phyloP scores from a whole-genome alignment of 2,329 filamentous ascomycete species.

The Fusarium veterinarium region DNA sequence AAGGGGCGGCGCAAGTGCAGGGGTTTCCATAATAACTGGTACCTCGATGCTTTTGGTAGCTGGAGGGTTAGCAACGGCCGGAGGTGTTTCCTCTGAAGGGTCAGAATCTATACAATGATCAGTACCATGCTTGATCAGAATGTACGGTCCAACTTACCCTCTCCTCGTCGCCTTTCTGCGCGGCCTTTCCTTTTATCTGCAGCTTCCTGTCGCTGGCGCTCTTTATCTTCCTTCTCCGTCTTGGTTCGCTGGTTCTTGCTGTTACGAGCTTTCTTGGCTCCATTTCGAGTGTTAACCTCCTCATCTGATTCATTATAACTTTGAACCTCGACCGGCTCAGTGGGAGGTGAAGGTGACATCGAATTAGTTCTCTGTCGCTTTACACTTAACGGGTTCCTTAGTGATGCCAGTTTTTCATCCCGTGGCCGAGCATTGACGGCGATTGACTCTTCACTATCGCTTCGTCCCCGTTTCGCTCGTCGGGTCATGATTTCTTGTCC shows the following conservation, averaged over 20 bases:
- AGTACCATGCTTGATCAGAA: slow-evolving; percentile 1
- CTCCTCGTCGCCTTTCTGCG: slow-evolving; percentile 81
- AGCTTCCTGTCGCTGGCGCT: slow-evolving; percentile 78
- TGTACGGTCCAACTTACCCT: slow-evolving; percentile 67
- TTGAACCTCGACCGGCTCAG: slow-evolving; percentile 59
- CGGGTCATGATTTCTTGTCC: slow-evolving; percentile 65
- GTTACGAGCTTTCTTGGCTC: slow-evolving; percentile 70
- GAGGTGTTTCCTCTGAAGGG: slow-evolving; percentile 73
- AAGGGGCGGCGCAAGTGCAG: slow-evolving; percentile 42
- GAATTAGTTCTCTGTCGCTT: slow-evolving; percentile 90
- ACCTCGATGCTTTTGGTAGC: slow-evolving; percentile 48
- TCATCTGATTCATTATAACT: slow-evolving; percentile 78
- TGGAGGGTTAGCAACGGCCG: slow-evolving; percentile 53
- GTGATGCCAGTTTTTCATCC: slow-evolving; percentile 39
- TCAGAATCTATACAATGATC: slow-evolving; percentile 70
- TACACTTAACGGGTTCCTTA: slow-evolving; percentile 74
- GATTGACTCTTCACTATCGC: slow-evolving; percentile 93
- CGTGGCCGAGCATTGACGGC: slow-evolving; percentile 24
- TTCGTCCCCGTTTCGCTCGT: slow-evolving; percentile 84
- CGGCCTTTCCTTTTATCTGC: slow-evolving; percentile 84
- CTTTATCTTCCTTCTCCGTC: slow-evolving; percentile 78
- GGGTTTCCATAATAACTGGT: slow-evolving; percentile 44
- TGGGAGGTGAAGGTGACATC: slow-evolving; percentile 71
- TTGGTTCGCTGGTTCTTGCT: slow-evolving; percentile 71
- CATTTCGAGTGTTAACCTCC: slow-evolving; percentile 64